phyloP scores from a whole-genome alignment of 192 early-diverging fungal genomes.

The Backusella sp. region DNA sequence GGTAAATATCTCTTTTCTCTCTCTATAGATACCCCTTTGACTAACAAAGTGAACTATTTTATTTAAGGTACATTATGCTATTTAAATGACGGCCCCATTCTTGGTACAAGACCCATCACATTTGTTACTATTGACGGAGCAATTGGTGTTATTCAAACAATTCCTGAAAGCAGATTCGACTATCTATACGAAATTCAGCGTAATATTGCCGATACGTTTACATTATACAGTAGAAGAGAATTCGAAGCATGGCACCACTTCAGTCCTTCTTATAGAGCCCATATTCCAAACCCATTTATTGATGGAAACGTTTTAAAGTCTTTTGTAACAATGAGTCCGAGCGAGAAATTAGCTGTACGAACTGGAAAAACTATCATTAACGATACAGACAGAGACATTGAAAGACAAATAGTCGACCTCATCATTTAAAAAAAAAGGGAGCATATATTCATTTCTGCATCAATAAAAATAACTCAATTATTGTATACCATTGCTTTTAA shows the following conservation, averaged over 20 bases:
- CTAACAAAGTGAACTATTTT: not conserved
- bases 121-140: conserved; percentile 80
- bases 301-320: conserved; percentile 93
- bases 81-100: conserved; percentile 61
- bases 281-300: conserved; percentile 58
- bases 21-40: not conserved
- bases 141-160: conserved; percentile 72
- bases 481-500: too few relatives aligned
- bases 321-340: conserved; percentile 44
- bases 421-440: not conserved
- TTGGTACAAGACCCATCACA: conserved; percentile 51
- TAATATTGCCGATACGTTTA: conserved; percentile 57
- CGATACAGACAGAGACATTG: not conserved
- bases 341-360: not conserved
- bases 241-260: conserved; percentile 70
- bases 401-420: not conserved
- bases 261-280: conserved; percentile 46
- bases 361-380: not conserved
- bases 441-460: not conserved
- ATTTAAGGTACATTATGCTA: not conserved
- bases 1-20: conserved; percentile 46
- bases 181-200: conserved; percentile 61
- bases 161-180: conserved; percentile 58
- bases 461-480: not conserved
- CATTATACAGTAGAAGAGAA: conserved; percentile 57